These are phyloP conservation scores for Cladosporium sp. DNA, from an alignment of 2,329 filamentous ascomycete genomes.

Conservation along the genomic window DNA sequence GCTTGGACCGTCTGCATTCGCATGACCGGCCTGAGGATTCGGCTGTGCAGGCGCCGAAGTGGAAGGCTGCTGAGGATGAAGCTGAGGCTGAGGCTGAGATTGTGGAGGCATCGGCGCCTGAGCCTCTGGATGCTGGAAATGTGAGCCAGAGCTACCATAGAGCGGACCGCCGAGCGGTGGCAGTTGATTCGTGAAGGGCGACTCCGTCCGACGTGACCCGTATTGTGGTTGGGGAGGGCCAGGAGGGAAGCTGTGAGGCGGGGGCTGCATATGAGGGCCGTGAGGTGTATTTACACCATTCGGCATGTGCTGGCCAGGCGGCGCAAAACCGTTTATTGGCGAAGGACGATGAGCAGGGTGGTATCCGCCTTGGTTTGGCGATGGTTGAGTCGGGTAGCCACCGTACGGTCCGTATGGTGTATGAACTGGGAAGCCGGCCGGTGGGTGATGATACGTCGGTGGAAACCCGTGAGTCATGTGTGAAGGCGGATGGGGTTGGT, in stretches of 20 bases:
- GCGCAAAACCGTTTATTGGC: constrained; percentile 23
- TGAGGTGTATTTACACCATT: constrained; percentile 41
- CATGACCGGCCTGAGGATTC: constrained; percentile 21
- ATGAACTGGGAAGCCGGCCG: constrained; percentile 26
- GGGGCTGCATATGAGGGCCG: constrained; percentile 34
- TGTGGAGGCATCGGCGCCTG: constrained; percentile 5
- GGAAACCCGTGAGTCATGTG: constrained; percentile 25
- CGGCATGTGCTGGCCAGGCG: constrained; percentile 27
- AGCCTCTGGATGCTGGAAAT: constrained; percentile 15
- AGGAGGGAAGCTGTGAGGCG: constrained; percentile 40
- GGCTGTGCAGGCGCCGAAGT: constrained; percentile 12
- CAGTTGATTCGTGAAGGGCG: constrained; percentile 27
- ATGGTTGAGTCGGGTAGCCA: constrained; percentile 13
- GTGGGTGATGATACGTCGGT: constrained; percentile 28
- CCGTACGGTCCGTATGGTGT: constrained; percentile 2
- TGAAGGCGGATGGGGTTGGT: constrained; percentile 21
- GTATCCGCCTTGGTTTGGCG: constrained; percentile 2
- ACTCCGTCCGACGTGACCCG: constrained; percentile 24
- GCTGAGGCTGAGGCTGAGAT: neutral
- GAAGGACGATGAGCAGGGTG: constrained; percentile 19
- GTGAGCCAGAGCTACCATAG: constrained; percentile 23
- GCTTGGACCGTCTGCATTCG: constrained; percentile 22
- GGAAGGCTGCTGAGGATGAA: constrained; percentile 1
- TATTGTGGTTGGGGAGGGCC: constrained; percentile 33
- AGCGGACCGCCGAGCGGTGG: constrained; percentile 35